Percentiles rank a stretch among this genome's conserved stretches.
Evolutionary conservation across 441 rosid species (phyloP).

Genomic region (Croton setiger): DNA sequence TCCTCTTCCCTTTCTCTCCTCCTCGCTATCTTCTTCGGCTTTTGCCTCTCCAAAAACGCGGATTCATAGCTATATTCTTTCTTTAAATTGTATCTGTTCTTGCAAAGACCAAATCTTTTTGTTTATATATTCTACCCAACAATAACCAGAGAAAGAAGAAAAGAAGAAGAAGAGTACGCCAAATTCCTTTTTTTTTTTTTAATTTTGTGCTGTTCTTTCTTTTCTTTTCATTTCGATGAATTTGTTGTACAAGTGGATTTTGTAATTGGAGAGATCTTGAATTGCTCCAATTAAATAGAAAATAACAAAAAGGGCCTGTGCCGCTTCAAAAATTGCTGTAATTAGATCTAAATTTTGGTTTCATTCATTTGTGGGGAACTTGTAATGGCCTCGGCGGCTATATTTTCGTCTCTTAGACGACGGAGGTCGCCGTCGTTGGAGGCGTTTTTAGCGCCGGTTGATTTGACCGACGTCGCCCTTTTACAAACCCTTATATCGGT

Average conservation of each 20-base stretch:
- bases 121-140: not conserved
- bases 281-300: not conserved
- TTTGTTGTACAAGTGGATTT: constrained; percentile 3
- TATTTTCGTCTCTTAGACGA: constrained; percentile 74
- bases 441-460: constrained; percentile 83
- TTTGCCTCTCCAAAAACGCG: constrained; percentile 29
- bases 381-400: constrained; percentile 74
- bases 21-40: not conserved
- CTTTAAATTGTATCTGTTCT: constrained; percentile 9
- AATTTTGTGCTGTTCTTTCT: not conserved
- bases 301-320: not conserved
- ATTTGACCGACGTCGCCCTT: constrained; percentile 63
- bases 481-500: constrained; percentile 58
- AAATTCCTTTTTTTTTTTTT: not conserved
- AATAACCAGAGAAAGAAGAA: not conserved
- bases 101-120: constrained; percentile 1
- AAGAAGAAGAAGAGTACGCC: constrained; percentile 5
- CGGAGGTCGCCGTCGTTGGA: constrained; percentile 72
- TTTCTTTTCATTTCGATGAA: constrained; percentile 4
- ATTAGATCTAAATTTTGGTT: not conserved
- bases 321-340: constrained; percentile 10
- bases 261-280: constrained; percentile 18
- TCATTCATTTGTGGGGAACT: not conserved
- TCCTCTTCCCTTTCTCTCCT: not conserved
- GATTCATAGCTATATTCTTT: constrained; percentile 17